Base-by-base conservation (phyloP, 805 yeast species). In the Saccharomycopsis olivae region DNA sequence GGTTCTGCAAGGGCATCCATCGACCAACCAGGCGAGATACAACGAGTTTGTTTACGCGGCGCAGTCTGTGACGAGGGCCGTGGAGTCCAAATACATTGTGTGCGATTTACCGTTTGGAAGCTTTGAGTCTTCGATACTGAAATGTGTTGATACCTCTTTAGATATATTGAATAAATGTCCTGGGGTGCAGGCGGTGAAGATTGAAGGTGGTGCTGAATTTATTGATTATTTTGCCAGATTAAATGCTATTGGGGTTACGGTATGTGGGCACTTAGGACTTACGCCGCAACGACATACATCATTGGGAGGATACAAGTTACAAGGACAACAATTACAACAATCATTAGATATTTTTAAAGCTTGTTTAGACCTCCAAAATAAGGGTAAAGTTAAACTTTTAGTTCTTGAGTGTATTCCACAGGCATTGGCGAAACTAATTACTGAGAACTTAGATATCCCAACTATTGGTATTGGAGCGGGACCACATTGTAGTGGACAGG, bases 391-490 rank as follows among this genome's bases (percentile, higher is more conserved):
- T 15, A 81, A 82, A 49, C 56, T 80, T 36, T 53, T 87, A 2
- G 75, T 89, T 2, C 55, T 89, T 2, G 98, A 89, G 52, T 94
- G 96, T 38, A 71, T 89, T 3, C 98, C 98, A 1, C 73, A 72
- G 41, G 69, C 68, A 41, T 60, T 92, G 10, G 89, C 89, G 0
- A 56, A 64, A 33, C 62, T 64, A 41, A 73, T 92, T 21, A 82
- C 96, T 0, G 55, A 65, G 2, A 61, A 64, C 11, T 55, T 87
- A 24, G 37, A 55, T 1, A 65, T 89, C 1, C 96, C 97, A 0
- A 83, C 94, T 1, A 87, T 89, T 49, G 98, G 98, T 3, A 89
- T 89, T 36, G 98, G 98, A 3, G 96, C 97, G 0, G 97, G 98
- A 1, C 72, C 75, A 17, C 61, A 62, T 6, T 79, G 89, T 6